Base-by-base conservation (phyloP, 176 grass and related monocot species). In the Lolium rigidum region DNA sequence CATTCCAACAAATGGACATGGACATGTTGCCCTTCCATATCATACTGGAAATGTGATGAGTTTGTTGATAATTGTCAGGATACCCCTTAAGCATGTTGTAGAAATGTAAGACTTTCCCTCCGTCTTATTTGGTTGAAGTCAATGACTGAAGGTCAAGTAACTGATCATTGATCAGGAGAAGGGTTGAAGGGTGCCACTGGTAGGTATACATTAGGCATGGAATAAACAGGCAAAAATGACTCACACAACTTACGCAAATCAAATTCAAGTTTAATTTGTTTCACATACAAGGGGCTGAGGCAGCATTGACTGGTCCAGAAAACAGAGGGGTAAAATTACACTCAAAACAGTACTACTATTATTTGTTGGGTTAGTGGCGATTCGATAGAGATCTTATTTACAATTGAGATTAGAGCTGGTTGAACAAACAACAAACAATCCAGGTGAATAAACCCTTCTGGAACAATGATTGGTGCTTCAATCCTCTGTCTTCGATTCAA, bases 401-500 rank as follows among this genome's bases (percentile, higher is more conserved):
- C 58, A 80, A 74, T 59, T 31, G 17, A 66, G 55, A 38, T 43
- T 5, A 51, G 48, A 65, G 4, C 4, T 14, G 9, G 28, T 74
- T 74, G 50, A 52, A 74, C 21, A 57, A 35, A 17, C 38, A 37
- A 57, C 48, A 82, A 77, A 76, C 14, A 52, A 65, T 84, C 47
- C 52, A 86, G 9, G 20, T 21, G 41, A 63, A 26, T 49, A 72
- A 75, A 70, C 71, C 47, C 85, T 90, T 79, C 13, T 74, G 76
- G 75, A 61, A 88, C 49, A 86, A 90, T n/a, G 82, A 88, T 75
- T 84, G 28, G 38, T 55, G 81, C 66, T 39, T 92, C 89, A 26
- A 84, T 48, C 56, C 63, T 81, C 9, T 80, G 82, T 81, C 59
- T 82, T 35, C 31, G 74, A 73, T 63, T 92, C 82, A 4, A 88